These are phyloP conservation scores for Gymnopilus dilepis DNA, from an alignment of 768 basidiomycete species.

Conservation along the genomic window DNA sequence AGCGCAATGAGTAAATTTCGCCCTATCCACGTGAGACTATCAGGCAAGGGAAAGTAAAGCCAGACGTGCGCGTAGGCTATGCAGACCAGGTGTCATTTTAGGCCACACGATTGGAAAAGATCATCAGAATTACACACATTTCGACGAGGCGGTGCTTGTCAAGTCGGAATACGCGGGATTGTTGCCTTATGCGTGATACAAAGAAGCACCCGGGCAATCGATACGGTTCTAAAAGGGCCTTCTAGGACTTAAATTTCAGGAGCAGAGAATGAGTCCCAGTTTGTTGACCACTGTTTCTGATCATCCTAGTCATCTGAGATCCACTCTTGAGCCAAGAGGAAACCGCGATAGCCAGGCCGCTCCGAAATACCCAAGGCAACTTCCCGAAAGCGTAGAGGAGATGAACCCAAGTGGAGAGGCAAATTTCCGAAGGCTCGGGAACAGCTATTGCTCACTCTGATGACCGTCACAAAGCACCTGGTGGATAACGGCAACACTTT, in stretches of 20 bases:
- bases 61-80: constrained; percentile 14
- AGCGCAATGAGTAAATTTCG: neutral
- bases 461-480: neutral
- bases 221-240: neutral
- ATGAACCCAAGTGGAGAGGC: neutral
- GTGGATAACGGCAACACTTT: neutral
- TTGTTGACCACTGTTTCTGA: constrained; percentile 7
- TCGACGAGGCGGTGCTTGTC: constrained; percentile 28
- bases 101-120: constrained; percentile 13
- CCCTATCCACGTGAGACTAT: constrained; percentile 8
- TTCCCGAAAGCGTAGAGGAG: neutral
- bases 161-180: constrained; percentile 16
- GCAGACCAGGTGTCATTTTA: constrained; percentile 15
- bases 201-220: neutral
- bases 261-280: constrained; percentile 1
- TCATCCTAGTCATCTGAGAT: neutral
- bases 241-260: neutral
- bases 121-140: constrained; percentile 24
- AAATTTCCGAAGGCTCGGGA: neutral
- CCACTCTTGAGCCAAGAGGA: neutral
- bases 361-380: neutral
- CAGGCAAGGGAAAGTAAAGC: neutral
- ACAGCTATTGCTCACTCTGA: neutral
- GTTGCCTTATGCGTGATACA: constrained; percentile 1
- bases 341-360: neutral